These are phyloP conservation scores for Globisporangium polare DNA, from an alignment of 352 stramenopile species.

Conservation along the genomic window DNA sequence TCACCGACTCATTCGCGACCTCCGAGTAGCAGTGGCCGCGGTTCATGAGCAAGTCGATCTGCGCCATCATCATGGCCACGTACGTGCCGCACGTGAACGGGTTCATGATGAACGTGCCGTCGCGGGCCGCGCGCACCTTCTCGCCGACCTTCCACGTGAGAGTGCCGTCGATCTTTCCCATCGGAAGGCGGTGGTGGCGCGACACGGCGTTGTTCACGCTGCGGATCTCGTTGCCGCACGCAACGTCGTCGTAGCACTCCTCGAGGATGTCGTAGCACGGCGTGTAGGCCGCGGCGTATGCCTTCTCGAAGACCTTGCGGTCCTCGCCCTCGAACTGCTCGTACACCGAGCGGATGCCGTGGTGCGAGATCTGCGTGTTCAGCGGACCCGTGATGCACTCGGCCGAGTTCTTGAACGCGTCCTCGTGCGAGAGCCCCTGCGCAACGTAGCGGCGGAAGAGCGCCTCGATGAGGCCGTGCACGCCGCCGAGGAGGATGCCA, in stretches of 20 bases:
- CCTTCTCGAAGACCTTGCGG: slow-evolving; percentile 93
- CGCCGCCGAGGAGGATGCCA: slow-evolving; percentile 95
- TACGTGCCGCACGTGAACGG: slow-evolving; percentile 97
- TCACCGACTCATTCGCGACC: slow-evolving; percentile 98
- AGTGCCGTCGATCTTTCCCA: slow-evolving; percentile 98
- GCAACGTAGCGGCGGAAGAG: slow-evolving; percentile 96
- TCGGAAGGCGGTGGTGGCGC: slow-evolving; percentile 92
- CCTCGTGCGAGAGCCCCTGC: slow-evolving; percentile 92
- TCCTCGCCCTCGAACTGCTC: slow-evolving; percentile 91
- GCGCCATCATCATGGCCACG: slow-evolving; percentile 98
- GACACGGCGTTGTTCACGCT: slow-evolving; percentile 97
- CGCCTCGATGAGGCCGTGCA: slow-evolving; percentile 97
- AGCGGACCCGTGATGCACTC: slow-evolving; percentile 98
- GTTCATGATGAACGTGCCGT: slow-evolving; percentile 97
- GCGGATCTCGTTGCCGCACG: slow-evolving; percentile 97
- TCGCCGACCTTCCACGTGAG: slow-evolving; percentile 97
- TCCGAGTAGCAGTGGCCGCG: slow-evolving; percentile 97
- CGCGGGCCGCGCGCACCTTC: slow-evolving; percentile 92
- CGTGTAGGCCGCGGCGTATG: slow-evolving; percentile 95
- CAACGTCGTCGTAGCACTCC: slow-evolving; percentile 98
- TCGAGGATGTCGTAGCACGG: slow-evolving; percentile 97
- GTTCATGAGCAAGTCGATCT: slow-evolving; percentile 97
- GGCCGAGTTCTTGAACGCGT: slow-evolving; percentile 95
- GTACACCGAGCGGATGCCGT: slow-evolving; percentile 97
- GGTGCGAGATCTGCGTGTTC: slow-evolving; percentile 96